Percentiles rank a stretch among this genome's conserved stretches.
Evolutionary conservation across 306 rosid genomes (phyloP).

Genomic region (Castanea crenata): DNA sequence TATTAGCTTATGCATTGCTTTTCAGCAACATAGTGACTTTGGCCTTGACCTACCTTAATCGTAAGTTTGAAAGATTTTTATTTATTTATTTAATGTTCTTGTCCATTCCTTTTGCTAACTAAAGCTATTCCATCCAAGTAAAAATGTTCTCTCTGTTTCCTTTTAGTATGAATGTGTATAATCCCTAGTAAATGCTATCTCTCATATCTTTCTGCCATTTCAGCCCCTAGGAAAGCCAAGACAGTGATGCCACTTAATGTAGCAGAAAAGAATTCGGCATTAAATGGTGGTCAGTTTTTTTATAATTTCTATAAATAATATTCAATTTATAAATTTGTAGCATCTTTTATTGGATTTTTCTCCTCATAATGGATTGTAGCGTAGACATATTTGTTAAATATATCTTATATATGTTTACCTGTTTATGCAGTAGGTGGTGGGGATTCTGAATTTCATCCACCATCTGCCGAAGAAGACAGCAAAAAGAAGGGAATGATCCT

Average conservation of each 20-base stretch:
- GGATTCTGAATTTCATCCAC: constrained; percentile 11
- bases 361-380: neutral
- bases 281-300: constrained; percentile 38
- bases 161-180: neutral
- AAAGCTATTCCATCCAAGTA: neutral
- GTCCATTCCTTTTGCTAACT: neutral
- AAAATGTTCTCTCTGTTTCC: neutral
- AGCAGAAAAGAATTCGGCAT: constrained; percentile 31
- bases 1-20: constrained; percentile 42
- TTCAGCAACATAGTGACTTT: constrained; percentile 64
- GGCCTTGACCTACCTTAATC: constrained; percentile 71
- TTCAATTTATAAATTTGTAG: neutral
- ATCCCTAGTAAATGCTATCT: neutral
- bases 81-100: neutral
- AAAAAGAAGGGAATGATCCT: constrained; percentile 81
- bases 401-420: constrained; percentile 10
- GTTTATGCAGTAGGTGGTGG: constrained; percentile 35
- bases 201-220: constrained; percentile 1
- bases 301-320: constrained; percentile 2
- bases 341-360: neutral
- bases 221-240: constrained; percentile 63
- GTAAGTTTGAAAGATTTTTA: constrained; percentile 46
- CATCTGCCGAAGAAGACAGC: constrained; percentile 21
- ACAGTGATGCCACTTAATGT: constrained; percentile 45
- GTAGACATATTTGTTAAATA: constrained; percentile 1